Conservation (phyloP, 2,329 filamentous ascomycete species). For the Penicillium brasilianum region DNA sequence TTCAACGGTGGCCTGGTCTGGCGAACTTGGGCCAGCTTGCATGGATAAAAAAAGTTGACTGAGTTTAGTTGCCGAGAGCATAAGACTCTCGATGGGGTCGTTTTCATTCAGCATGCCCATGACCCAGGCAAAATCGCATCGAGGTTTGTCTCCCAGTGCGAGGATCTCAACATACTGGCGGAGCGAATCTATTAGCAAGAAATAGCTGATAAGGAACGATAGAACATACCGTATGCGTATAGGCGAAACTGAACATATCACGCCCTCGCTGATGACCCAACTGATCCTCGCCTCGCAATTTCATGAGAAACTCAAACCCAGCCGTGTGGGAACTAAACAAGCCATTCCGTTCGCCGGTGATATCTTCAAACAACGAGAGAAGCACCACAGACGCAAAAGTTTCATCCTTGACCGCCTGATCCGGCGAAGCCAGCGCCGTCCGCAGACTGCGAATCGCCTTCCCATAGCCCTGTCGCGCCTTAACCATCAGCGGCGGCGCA, state of each 20-base stretch:
- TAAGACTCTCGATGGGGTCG: conserved; percentile 39
- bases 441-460: conserved; percentile 39
- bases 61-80: conserved; percentile 38
- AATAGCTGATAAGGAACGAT: neutral
- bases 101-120: conserved; percentile 33
- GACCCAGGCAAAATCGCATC: conserved; percentile 38
- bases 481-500: conserved; percentile 31
- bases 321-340: conserved; percentile 44
- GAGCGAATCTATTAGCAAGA: neutral
- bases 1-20: conserved; percentile 26
- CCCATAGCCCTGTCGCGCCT: conserved; percentile 41
- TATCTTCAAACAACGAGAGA: conserved; percentile 47
- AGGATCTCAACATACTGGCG: conserved; percentile 43
- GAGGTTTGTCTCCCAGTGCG: conserved; percentile 39
- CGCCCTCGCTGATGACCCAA: conserved; percentile 38
- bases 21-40: conserved; percentile 22
- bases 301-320: conserved; percentile 44
- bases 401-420: conserved; percentile 41
- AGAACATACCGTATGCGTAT: conserved; percentile 40
- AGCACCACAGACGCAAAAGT: conserved; percentile 46
- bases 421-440: conserved; percentile 36
- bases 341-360: conserved; percentile 43
- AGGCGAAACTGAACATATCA: conserved; percentile 45
- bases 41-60: conserved; percentile 36
- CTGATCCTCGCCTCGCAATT: conserved; percentile 39